Evolutionary conservation across 768 basidiomycete genomes (phyloP).

Genomic region (Cystobasidium onofrii): DNA sequence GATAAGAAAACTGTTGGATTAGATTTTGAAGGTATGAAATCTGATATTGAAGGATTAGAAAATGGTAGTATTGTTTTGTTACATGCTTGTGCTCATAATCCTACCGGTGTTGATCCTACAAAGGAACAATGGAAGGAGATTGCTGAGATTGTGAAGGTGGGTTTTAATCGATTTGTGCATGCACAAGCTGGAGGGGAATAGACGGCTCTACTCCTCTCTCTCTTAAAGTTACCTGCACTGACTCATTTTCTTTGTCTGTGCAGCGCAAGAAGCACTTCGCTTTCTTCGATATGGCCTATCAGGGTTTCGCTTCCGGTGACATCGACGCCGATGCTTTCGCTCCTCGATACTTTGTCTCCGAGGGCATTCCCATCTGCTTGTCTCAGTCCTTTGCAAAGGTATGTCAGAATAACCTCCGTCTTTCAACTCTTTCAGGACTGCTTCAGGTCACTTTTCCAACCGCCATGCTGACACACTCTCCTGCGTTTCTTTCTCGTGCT

Average conservation of each 20-base stretch:
- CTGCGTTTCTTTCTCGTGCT: background rate
- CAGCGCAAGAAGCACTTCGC: slow-evolving; percentile 65
- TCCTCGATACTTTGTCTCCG: slow-evolving; percentile 81
- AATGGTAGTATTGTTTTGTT: slow-evolving; percentile 75
- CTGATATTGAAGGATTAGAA: slow-evolving; percentile 52
- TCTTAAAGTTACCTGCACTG: no score
- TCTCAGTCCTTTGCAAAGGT: slow-evolving; percentile 89
- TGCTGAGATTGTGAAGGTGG: slow-evolving; percentile 56
- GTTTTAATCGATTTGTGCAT: no score
- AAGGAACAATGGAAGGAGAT: slow-evolving; percentile 73
- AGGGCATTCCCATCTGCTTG: slow-evolving; percentile 87
- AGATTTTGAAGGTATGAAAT: slow-evolving; percentile 64
- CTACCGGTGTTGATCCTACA: slow-evolving; percentile 91
- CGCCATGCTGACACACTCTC: background rate
- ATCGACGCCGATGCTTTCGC: slow-evolving; percentile 82
- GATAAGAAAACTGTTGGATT: slow-evolving; percentile 80
- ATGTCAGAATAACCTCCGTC: background rate
- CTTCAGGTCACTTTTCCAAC: no score
- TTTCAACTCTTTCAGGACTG: no score
- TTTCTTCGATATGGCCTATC: slow-evolving; percentile 99
- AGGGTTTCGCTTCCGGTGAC: slow-evolving; percentile 90
- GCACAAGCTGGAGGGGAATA: no score
- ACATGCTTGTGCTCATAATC: slow-evolving; percentile 94
- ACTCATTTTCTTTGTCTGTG: background rate
- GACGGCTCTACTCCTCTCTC: no score